phyloP scores from a whole-genome alignment of 352 stramenopile species.

The Globisporangium alternatum region DNA sequence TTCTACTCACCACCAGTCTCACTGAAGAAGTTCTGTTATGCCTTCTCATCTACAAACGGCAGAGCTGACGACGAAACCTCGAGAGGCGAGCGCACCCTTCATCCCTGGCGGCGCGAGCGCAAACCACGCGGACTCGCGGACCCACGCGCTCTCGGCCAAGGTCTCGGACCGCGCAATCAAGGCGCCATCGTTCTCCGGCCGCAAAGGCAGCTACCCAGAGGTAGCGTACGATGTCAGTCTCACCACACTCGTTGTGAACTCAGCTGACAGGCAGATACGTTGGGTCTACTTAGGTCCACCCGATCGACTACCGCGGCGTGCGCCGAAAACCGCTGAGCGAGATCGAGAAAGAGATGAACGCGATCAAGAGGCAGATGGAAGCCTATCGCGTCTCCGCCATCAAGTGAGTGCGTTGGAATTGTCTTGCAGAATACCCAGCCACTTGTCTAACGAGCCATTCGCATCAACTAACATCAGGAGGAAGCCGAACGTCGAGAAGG shows the following conservation, averaged over 20 bases:
- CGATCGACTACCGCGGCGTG: slow-evolving; percentile 51
- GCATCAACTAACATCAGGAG: slow-evolving; percentile 17
- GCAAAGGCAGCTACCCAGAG: slow-evolving; percentile 27
- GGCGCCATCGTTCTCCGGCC: slow-evolving; percentile 33
- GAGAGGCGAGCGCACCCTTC: slow-evolving; percentile 44
- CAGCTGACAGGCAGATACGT: not conserved
- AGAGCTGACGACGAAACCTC: slow-evolving; percentile 56
- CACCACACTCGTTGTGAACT: not conserved
- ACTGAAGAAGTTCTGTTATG: not conserved
- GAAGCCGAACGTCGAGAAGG: slow-evolving; percentile 72
- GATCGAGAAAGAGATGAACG: slow-evolving; percentile 76
- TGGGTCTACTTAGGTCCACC: slow-evolving; percentile 30
- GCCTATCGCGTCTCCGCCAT: slow-evolving; percentile 47
- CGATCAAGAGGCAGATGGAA: slow-evolving; percentile 75
- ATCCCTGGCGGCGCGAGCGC: slow-evolving; percentile 48
- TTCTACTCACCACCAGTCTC: not conserved
- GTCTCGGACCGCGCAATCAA: slow-evolving; percentile 66
- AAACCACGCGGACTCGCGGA: slow-evolving; percentile 40
- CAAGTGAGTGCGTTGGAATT: slow-evolving; percentile 30
- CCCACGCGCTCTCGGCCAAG: slow-evolving; percentile 41
- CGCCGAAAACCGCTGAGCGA: slow-evolving; percentile 60
- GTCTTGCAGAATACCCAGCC: not conserved
- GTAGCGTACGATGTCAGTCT: slow-evolving; percentile 12
- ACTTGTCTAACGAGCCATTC: not conserved
- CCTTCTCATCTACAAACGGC: not conserved